phyloP scores from a whole-genome alignment of 352 stramenopile species.

The Phytophthora syringae region DNA sequence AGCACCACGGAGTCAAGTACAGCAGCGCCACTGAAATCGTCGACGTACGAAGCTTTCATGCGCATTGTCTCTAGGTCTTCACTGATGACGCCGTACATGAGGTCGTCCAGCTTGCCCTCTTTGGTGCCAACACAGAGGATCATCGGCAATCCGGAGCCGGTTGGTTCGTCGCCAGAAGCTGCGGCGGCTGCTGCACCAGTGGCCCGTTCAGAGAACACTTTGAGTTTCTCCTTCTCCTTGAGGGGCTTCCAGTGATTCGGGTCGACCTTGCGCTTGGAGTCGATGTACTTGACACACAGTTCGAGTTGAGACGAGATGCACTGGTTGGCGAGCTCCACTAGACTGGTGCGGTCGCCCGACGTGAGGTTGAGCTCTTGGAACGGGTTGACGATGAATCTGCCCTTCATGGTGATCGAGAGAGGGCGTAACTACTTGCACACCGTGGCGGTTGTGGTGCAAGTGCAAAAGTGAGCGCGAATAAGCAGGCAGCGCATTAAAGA shows the following conservation, averaged over 20 bases:
- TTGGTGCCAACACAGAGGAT: no score
- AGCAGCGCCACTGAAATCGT: slow-evolving; percentile 36
- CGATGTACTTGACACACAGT: slow-evolving; percentile 27
- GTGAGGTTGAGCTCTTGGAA: slow-evolving; percentile 29
- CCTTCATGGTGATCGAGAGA: slow-evolving; percentile 15
- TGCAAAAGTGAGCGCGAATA: slow-evolving; percentile 6
- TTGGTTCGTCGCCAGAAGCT: not conserved
- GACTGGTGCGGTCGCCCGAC: slow-evolving; percentile 3
- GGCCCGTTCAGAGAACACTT: slow-evolving; percentile 20
- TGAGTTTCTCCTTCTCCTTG: slow-evolving; percentile 25
- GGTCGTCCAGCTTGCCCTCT: slow-evolving; percentile 31
- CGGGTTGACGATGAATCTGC: slow-evolving; percentile 29
- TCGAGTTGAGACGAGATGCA: slow-evolving; percentile 20
- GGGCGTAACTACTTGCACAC: not conserved
- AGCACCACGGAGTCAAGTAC: slow-evolving; percentile 41
- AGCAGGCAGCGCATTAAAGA: not conserved
- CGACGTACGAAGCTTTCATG: no score
- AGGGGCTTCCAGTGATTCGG: slow-evolving; percentile 22
- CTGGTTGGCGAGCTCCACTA: slow-evolving; percentile 24
- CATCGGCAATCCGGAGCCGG: slow-evolving; percentile 11
- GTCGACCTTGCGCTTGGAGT: slow-evolving; percentile 28
- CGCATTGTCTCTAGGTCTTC: slow-evolving; percentile 32
- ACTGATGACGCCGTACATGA: slow-evolving; percentile 36
- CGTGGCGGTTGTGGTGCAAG: slow-evolving; percentile 7
- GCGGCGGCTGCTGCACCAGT: slow-evolving; percentile 5